These are phyloP conservation scores for Phytophthora syringae DNA, from an alignment of 352 stramenopile genomes.

Conservation along the genomic window DNA sequence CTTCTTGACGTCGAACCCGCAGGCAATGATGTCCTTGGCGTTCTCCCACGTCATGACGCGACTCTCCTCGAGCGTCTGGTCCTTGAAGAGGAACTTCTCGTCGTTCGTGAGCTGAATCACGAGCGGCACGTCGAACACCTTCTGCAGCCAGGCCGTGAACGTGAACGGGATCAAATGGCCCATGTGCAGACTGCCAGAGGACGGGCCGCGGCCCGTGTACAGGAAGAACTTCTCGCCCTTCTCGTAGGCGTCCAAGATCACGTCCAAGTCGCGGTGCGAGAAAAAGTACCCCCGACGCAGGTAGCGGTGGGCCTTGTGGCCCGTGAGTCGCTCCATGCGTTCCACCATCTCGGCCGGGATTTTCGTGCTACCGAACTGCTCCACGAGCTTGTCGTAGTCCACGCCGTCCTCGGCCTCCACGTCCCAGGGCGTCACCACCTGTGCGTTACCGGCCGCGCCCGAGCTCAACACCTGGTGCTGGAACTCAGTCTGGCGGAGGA, in stretches of 20 bases:
- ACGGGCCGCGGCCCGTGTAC: conserved; percentile 99
- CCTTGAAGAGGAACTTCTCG: conserved; percentile 99
- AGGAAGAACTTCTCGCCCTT: conserved; percentile 98
- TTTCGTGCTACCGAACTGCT: conserved; percentile 96
- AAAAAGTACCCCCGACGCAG: conserved; percentile 99
- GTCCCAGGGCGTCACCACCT: conserved; percentile 94
- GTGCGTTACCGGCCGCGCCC: conserved; percentile 54
- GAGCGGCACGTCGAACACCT: conserved; percentile 98
- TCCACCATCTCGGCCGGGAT: conserved; percentile 95
- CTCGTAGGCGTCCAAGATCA: conserved; percentile 96
- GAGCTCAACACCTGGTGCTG: conserved; percentile 68
- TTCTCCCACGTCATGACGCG: conserved; percentile 98
- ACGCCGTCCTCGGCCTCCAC: conserved; percentile 96
- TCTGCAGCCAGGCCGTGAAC: conserved; percentile 99
- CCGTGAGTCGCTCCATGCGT: conserved; percentile 96
- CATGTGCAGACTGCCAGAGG: conserved; percentile 97
- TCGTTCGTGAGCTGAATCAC: conserved; percentile 99
- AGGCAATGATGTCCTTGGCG: conserved; percentile 99
- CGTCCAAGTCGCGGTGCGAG: conserved; percentile 98
- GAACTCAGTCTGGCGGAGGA: conserved; percentile 81
- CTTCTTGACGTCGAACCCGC: conserved; percentile 96
- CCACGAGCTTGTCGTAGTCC: conserved; percentile 99
- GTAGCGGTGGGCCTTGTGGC: conserved; percentile 95
- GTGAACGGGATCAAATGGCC: conserved; percentile 99
- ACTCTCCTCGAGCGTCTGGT: conserved; percentile 90